Conservation (phyloP, 2,329 filamentous ascomycete species). For the Fusarium humuli region DNA sequence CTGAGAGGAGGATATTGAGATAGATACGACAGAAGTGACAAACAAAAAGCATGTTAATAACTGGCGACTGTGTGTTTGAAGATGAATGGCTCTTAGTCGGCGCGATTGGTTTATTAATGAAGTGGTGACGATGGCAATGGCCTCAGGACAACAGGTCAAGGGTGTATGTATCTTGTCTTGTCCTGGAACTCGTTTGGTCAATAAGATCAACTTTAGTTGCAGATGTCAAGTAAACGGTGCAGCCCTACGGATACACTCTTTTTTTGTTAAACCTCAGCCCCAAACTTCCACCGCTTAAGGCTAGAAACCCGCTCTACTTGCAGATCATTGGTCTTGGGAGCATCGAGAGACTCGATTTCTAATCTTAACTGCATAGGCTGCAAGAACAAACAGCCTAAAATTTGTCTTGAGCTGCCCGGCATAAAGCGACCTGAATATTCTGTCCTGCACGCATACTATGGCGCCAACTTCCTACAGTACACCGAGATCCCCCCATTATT, state of each 20-base stretch:
- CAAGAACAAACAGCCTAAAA: neutral
- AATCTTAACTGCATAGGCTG: neutral
- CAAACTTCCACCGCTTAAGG: neutral
- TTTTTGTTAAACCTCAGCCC: slow-evolving; percentile 15
- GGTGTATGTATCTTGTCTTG: neutral
- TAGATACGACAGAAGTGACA: neutral
- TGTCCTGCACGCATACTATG: neutral
- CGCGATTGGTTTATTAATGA: neutral
- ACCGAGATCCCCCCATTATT: neutral
- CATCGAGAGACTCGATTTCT: neutral
- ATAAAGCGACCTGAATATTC: neutral
- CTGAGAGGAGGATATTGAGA: neutral
- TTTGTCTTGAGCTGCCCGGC: neutral
- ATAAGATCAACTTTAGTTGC: neutral
- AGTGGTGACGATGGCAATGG: neutral
- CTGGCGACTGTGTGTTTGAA: neutral
- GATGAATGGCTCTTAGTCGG: neutral
- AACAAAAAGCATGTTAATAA: neutral
- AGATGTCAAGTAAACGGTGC: neutral
- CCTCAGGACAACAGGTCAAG: neutral
- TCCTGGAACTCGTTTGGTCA: neutral
- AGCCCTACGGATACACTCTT: slow-evolving; percentile 1
- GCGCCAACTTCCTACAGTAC: neutral
- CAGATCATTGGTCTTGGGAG: neutral
- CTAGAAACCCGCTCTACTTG: neutral